Evolutionary conservation across 2,329 filamentous ascomycete species (phyloP), one percentile per base, ranked within the genome.

Genomic region (Metarhizium robertsii): DNA sequence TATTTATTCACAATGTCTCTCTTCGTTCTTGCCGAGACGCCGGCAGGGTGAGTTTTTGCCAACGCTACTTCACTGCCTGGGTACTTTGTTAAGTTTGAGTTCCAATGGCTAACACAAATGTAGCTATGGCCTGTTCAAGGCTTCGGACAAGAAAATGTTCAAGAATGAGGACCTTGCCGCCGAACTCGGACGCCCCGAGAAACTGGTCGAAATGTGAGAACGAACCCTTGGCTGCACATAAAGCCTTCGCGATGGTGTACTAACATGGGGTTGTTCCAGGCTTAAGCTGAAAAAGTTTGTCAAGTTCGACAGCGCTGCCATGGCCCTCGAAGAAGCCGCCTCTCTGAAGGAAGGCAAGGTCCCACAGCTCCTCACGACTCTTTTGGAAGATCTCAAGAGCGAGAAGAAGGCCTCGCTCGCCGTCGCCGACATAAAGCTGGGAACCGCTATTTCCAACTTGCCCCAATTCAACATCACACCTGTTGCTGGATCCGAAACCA

Each of bases 61-160:
- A 30, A 4, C 18, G 32, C 50, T 52, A 29, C n/a, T 53, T 51
- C 11, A 30, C 53, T 32, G 42, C 47, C 53, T 40, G 20, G 38
- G 50, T 34, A 32, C 34, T 42, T 50, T 29, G 2, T 49, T 20
- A 29, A 34, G 7, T n/a, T 25, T 34, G 16, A 47, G 51, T 5
- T 29, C 13, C 46, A 8, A 42, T 55, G 49, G 59, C 71, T 73
- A 68, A 69, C 67, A 61, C 38, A 61, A 58, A 56, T 61, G 63
- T 65, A 95, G 94, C 72, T 97, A 97, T 79, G 94, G 92, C 74
- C 84, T 99, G 72, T 91, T 99, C 79, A 97, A 99, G 81, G 88
- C 92, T 66, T 90, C 92, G 73, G 92, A 97, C 82, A 97, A 96
- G 84, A 97, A 97, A 80, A 83, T 97, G 58, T 80, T 99, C 62